Percentiles rank a stretch among this genome's conserved stretches.
These are phyloP conservation scores for Fusarium solani-melongenae DNA, from an alignment of 2,329 filamentous ascomycete species.

Conservation along the genomic window DNA sequence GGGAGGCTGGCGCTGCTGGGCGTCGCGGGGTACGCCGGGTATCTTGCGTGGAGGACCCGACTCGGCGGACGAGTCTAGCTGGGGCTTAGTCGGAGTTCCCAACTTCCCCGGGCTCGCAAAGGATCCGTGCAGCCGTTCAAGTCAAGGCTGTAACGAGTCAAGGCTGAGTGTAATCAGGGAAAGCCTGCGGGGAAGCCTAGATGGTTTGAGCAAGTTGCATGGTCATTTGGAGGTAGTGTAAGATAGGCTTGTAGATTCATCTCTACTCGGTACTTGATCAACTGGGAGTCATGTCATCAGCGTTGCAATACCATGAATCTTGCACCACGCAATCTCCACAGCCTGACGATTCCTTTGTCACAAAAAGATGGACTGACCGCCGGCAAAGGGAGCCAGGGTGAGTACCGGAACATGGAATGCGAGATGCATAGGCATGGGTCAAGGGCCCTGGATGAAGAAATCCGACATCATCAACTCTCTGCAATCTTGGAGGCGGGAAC, in stretches of 20 bases:
- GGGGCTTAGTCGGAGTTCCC: neutral
- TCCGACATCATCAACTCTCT: neutral
- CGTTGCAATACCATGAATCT: neutral
- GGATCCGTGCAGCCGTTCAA: constrained; percentile 4
- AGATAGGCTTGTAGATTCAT: neutral
- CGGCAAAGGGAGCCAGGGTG: neutral
- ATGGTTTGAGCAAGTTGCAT: neutral
- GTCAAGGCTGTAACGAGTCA: neutral
- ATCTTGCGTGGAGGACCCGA: constrained; percentile 44
- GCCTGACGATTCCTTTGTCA: neutral
- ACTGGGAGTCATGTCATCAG: neutral
- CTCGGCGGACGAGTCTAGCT: constrained; percentile 40
- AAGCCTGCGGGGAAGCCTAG: neutral
- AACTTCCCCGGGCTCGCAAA: neutral
- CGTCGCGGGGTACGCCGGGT: constrained; percentile 44
- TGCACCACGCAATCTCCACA: neutral
- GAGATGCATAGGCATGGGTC: neutral
- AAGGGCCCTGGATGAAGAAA: neutral
- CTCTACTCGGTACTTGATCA: neutral
- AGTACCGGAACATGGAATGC: neutral
- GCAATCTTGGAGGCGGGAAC: neutral
- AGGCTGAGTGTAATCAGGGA: neutral
- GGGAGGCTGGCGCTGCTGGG: constrained; percentile 41
- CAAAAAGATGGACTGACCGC: neutral
- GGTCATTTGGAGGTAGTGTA: neutral